A percentile compares a stretch with the other conserved stretches of the same genome.
These are phyloP conservation scores for Pseudocercospora macadamiae DNA, from an alignment of 2,329 filamentous ascomycete species.

Conservation along the genomic window DNA sequence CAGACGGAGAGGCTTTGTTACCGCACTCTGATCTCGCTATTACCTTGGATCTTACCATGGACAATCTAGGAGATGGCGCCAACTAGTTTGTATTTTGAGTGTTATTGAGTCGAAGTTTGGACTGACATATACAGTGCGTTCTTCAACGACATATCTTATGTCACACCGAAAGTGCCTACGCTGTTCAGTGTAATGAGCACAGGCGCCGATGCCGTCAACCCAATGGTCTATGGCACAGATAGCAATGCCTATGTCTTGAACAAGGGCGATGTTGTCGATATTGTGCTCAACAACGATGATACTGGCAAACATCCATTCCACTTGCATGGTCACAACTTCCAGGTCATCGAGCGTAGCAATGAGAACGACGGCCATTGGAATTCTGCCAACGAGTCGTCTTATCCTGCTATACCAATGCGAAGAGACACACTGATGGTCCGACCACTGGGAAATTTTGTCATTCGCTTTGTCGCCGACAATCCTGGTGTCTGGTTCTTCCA, in stretches of 20 bases:
- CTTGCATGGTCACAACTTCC: conserved; percentile 54
- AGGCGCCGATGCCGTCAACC: conserved; percentile 48
- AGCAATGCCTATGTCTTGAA: conserved; percentile 47
- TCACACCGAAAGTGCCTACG: conserved; percentile 72
- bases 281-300: conserved; percentile 45
- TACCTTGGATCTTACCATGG: conserved; percentile 61
- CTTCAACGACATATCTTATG: conserved; percentile 76
- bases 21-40: conserved; percentile 64
- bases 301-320: conserved; percentile 56
- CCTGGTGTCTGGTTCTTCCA: conserved; percentile 47
- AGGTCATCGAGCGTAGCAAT: conserved; percentile 44
- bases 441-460: conserved; percentile 35
- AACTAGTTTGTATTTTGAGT: no score
- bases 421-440: not conserved
- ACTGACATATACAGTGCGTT: conserved; percentile 63
- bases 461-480: conserved; percentile 55
- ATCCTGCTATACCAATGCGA: conserved; percentile 28
- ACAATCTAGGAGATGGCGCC: conserved; percentile 68
- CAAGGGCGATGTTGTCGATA: conserved; percentile 42
- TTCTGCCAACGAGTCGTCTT: conserved; percentile 44
- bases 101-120: no score
- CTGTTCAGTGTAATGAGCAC: conserved; percentile 74
- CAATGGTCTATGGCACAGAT: conserved; percentile 32
- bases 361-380: conserved; percentile 48
- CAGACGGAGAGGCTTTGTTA: conserved; percentile 65